These are phyloP conservation scores for Panaeolus cyanescens DNA, from an alignment of 768 basidiomycete species.

Conservation along the genomic window DNA sequence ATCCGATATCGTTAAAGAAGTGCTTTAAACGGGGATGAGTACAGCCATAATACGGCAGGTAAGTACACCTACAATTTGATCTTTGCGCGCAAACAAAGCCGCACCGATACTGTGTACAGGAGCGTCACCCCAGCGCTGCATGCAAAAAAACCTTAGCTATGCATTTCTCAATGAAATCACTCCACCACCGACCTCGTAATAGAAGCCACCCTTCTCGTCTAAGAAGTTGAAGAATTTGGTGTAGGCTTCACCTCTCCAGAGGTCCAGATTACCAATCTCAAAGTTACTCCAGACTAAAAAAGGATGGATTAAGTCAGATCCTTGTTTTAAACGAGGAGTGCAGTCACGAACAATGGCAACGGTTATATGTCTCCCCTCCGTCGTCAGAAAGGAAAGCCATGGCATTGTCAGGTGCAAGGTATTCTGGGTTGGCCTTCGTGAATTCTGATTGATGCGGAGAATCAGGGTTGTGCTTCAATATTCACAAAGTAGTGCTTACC, in stretches of 20 bases:
- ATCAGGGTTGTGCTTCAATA: conserved; percentile 14
- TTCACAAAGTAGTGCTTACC: conserved; percentile 35
- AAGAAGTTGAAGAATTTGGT: conserved; percentile 81
- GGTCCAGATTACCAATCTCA: conserved; percentile 83
- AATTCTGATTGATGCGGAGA: conserved; percentile 55
- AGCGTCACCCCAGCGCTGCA: conserved; percentile 91
- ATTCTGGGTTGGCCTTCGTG: conserved; percentile 57
- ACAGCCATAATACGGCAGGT: background rate
- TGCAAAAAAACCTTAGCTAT: conserved; percentile 1
- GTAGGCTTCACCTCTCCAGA: conserved; percentile 86
- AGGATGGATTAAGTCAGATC: background rate
- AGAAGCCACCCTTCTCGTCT: conserved; percentile 82
- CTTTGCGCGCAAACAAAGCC: conserved; percentile 83
- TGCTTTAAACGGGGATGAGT: conserved; percentile 41
- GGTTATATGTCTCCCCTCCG: conserved; percentile 70
- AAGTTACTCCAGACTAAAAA: conserved; percentile 88
- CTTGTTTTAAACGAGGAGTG: conserved; percentile 7
- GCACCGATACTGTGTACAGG: conserved; percentile 89
- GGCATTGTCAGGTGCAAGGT: conserved; percentile 69
- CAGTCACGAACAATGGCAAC: conserved; percentile 63
- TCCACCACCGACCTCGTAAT: conserved; percentile 65
- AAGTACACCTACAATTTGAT: conserved; percentile 59
- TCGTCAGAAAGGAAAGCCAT: conserved; percentile 84
- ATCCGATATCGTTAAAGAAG: conserved; percentile 94
- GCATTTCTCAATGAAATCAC: background rate